These are phyloP conservation scores for Agastache rugosa DNA, from an alignment of 257 asterid genomes.

Conservation along the genomic window DNA sequence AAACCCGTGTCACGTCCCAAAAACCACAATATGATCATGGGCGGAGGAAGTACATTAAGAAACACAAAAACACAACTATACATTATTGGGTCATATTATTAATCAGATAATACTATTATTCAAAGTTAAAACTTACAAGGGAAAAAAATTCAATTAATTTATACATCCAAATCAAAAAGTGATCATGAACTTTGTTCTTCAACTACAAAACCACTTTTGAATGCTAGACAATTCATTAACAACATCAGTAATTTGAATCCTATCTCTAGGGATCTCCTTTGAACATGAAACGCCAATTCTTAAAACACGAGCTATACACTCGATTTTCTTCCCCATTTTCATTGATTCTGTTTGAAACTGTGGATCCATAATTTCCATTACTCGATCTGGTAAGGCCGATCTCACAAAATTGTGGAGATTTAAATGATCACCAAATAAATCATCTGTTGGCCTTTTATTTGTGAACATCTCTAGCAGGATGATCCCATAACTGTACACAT, in stretches of 20 bases:
- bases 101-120: too few species aligned
- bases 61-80: too few species aligned
- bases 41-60: too few species aligned
- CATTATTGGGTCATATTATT: too few species aligned
- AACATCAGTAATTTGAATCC: not conserved
- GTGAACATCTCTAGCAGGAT: not conserved
- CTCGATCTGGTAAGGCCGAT: not conserved
- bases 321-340: not conserved
- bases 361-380: not conserved
- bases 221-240: not conserved
- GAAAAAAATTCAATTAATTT: too few species aligned
- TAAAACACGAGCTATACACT: not conserved
- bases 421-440: not conserved
- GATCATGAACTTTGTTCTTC: not conserved
- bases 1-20: too few species aligned
- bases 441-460: not conserved
- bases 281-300: not conserved
- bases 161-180: too few species aligned
- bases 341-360: not conserved
- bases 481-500: not conserved
- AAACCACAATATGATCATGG: too few species aligned
- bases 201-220: not conserved
- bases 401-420: not conserved
- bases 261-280: not conserved
- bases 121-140: too few species aligned